Percentiles rank a stretch among this genome's conserved stretches.
These are phyloP conservation scores for Asterochloris erici DNA, from an alignment of 139 green algal genomes.

Conservation along the genomic window DNA sequence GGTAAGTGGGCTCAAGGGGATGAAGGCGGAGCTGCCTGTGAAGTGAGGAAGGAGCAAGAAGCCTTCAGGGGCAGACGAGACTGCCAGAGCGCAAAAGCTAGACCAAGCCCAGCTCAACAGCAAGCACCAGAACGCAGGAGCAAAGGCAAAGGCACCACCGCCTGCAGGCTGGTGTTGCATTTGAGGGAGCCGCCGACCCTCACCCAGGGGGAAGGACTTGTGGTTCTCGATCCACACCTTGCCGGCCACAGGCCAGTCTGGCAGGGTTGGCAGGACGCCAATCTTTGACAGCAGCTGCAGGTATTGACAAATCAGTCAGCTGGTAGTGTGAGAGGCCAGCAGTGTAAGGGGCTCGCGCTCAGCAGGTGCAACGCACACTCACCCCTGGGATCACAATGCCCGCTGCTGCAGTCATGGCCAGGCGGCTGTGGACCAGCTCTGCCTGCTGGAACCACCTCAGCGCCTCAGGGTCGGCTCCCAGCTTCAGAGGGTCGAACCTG, in stretches of 20 bases:
- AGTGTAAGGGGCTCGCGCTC: neutral
- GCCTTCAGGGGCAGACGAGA: too few relatives aligned
- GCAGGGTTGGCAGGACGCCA: constrained; percentile 29
- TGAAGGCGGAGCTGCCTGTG: too few relatives aligned
- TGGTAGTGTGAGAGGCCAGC: neutral
- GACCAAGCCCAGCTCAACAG: too few relatives aligned
- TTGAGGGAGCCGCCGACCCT: neutral
- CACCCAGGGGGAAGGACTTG: constrained; percentile 62
- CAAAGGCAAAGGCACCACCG: too few relatives aligned
- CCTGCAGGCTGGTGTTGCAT: neutral
- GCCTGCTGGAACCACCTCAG: constrained; percentile 57
- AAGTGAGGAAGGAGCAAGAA: too few relatives aligned
- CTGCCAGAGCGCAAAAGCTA: too few relatives aligned
- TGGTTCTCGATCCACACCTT: constrained; percentile 61
- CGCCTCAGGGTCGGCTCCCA: constrained; percentile 54
- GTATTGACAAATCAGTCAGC: neutral
- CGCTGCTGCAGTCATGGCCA: constrained; percentile 50
- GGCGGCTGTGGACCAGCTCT: constrained; percentile 58
- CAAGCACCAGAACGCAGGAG: too few relatives aligned
- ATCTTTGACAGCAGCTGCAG: constrained; percentile 25
- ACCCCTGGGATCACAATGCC: constrained; percentile 64
- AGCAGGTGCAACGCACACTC: neutral
- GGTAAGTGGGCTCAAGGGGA: too few relatives aligned
- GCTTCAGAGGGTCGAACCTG: constrained; percentile 90
- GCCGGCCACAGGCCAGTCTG: constrained; percentile 75